Percentiles rank a stretch among this genome's conserved stretches.
These are phyloP conservation scores for Urtica urens DNA, from an alignment of 306 rosid genomes.

Conservation along the genomic window DNA sequence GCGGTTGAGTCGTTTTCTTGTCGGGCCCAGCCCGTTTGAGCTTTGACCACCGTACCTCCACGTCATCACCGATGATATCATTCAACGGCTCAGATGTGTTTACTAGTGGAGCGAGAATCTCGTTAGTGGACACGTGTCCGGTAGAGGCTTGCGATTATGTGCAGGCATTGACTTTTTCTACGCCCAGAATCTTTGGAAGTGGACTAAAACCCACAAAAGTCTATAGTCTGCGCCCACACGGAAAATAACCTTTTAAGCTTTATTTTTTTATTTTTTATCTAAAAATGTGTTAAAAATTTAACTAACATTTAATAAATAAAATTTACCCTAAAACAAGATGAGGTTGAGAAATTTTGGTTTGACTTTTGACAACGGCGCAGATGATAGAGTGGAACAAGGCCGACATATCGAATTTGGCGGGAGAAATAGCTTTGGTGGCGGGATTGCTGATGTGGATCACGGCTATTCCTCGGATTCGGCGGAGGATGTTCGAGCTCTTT, in stretches of 20 bases:
- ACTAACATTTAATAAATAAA: too few species aligned
- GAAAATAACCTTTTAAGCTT: too few species aligned
- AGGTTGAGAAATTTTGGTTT: neutral
- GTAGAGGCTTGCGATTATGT: neutral
- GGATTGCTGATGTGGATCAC: constrained; percentile 57
- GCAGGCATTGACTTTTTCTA: neutral
- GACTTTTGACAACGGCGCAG: constrained; percentile 20
- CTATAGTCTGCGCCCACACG: too few species aligned
- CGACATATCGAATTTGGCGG: constrained; percentile 47
- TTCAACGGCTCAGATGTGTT: constrained; percentile 1
- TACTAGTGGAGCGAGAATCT: constrained; percentile 3
- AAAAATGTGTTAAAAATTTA: too few species aligned
- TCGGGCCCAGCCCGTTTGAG: neutral
- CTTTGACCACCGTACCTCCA: neutral
- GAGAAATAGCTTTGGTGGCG: constrained; percentile 46
- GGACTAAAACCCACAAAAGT: too few species aligned
- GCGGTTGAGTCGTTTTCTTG: neutral
- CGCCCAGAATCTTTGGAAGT: neutral
- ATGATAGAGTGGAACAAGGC: constrained; percentile 43
- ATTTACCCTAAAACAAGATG: too few species aligned
- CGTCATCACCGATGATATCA: neutral
- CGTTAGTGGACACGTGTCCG: constrained; percentile 7
- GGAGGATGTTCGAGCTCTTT: constrained; percentile 61
- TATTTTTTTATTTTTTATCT: too few species aligned
- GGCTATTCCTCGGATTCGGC: constrained; percentile 44